Percentiles rank a stretch among this genome's conserved stretches.
Evolutionary conservation across 805 yeast species (phyloP).

Genomic region (Teunomyces barrocoloradensis): DNA sequence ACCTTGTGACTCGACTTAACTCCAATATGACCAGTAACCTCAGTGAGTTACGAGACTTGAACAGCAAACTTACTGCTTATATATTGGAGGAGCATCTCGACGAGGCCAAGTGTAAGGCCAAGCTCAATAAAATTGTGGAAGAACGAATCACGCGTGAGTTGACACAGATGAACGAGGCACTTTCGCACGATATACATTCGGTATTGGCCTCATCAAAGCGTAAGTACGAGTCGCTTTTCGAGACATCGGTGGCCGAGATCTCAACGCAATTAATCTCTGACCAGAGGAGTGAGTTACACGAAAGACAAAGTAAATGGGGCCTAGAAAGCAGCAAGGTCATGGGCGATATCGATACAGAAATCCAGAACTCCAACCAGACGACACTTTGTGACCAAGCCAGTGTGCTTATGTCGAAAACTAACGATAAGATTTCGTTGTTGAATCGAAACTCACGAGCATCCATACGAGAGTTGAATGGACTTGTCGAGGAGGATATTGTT

Average conservation of each 20-base stretch:
- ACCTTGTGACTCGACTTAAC: conserved; percentile 2
- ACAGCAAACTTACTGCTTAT: conserved; percentile 14
- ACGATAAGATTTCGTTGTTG: conserved; percentile 7
- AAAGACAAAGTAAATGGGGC: not conserved
- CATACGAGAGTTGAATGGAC: not conserved
- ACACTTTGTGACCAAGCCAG: not conserved
- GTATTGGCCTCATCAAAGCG: conserved; percentile 3
- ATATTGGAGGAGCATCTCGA: conserved; percentile 14
- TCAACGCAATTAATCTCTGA: not conserved
- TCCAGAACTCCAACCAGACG: not conserved
- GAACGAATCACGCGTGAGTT: not conserved
- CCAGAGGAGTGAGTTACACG: conserved; percentile 1
- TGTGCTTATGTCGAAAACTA: not conserved
- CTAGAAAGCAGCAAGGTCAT: not conserved
- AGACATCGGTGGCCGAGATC: conserved; percentile 1
- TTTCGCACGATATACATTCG: not conserved
- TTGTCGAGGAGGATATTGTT: not conserved
- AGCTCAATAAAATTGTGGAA: conserved; percentile 2
- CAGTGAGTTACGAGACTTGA: conserved; percentile 2
- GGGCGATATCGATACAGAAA: not conserved
- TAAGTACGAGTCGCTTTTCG: conserved; percentile 2
- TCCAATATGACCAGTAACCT: conserved; percentile 6
- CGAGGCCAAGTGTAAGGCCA: conserved; percentile 2
- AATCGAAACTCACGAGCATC: conserved; percentile 1
- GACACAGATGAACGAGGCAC: conserved; percentile 2